Percentiles rank a stretch among this genome's conserved stretches.
These are phyloP conservation scores for Leucocoprinus leucothites DNA, from an alignment of 768 basidiomycete genomes.

Conservation along the genomic window DNA sequence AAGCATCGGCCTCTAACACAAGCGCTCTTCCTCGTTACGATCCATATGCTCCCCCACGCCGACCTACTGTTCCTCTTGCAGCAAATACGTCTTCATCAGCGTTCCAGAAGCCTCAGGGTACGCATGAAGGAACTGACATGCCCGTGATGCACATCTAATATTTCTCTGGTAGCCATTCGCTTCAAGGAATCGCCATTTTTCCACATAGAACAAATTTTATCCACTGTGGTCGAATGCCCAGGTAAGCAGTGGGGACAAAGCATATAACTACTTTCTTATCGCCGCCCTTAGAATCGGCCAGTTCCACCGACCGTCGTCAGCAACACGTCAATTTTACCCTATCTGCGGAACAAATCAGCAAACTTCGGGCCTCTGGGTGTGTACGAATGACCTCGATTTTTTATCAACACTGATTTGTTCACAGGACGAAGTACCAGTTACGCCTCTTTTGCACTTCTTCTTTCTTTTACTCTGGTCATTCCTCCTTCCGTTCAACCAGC, in stretches of 20 bases:
- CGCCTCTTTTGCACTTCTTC: conserved; percentile 89
- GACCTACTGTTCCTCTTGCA: conserved; percentile 31
- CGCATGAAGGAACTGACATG: not conserved
- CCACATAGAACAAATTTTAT: conserved; percentile 61
- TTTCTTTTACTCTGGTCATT: conserved; percentile 55
- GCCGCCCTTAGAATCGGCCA: conserved; percentile 60
- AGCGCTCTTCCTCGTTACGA: conserved; percentile 51
- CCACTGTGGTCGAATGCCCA: conserved; percentile 70
- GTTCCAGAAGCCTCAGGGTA: conserved; percentile 29
- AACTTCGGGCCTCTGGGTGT: conserved; percentile 57
- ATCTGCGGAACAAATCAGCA: conserved; percentile 57
- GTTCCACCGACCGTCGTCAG: conserved; percentile 72
- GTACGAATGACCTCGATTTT: conserved; percentile 18
- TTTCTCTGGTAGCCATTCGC: conserved; percentile 48
- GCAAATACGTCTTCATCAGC: conserved; percentile 31
- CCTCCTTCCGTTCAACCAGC: conserved; percentile 42
- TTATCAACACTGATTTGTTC: conserved; percentile 3
- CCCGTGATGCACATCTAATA: conserved; percentile 10
- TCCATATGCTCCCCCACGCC: conserved; percentile 63
- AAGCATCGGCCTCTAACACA: conserved; percentile 21
- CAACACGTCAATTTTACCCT: conserved; percentile 63
- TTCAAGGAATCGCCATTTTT: conserved; percentile 85
- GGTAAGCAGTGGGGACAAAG: conserved; percentile 37
- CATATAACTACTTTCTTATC: conserved; percentile 6
- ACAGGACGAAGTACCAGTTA: conserved; percentile 71